Percentiles rank a stretch among this genome's conserved stretches.
phyloP scores from a whole-genome alignment of 495 filamentous ascomycete species.

The Apiosordaria backusii region DNA sequence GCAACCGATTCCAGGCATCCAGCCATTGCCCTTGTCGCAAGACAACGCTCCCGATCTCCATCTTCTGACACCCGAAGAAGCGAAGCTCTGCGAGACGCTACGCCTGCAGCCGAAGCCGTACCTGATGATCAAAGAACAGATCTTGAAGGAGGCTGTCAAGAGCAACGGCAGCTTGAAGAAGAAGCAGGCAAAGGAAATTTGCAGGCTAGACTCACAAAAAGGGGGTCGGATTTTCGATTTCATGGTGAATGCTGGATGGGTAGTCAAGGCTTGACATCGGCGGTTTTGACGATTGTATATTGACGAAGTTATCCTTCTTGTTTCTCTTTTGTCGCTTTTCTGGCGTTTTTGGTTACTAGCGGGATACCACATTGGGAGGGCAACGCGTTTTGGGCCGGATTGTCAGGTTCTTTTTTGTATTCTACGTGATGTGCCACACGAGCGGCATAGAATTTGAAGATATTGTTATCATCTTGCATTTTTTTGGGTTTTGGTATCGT shows the following conservation, averaged over 20 bases:
- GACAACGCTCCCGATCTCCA: constrained; percentile 81
- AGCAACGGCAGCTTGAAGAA: constrained; percentile 83
- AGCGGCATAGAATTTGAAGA: background rate
- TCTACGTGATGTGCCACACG: background rate
- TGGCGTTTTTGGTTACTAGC: background rate
- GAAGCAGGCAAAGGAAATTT: constrained; percentile 71
- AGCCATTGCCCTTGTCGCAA: constrained; percentile 65
- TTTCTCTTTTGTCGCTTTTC: constrained; percentile 1
- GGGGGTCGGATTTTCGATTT: constrained; percentile 82
- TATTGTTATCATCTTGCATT: background rate
- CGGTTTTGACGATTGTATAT: background rate
- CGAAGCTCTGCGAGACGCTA: constrained; percentile 76
- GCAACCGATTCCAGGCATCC: constrained; percentile 52
- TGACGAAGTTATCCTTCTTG: background rate
- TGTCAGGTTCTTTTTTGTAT: background rate
- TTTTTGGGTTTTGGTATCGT: background rate
- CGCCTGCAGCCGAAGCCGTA: constrained; percentile 91
- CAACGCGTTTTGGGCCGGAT: background rate
- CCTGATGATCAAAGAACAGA: constrained; percentile 83
- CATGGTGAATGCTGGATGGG: constrained; percentile 89
- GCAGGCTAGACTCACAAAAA: constrained; percentile 49
- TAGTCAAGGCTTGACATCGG: constrained; percentile 58
- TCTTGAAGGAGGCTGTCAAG: constrained; percentile 85
- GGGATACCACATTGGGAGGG: constrained; percentile 17
- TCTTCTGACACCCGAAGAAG: constrained; percentile 78